These are phyloP conservation scores for Lotus japonicus DNA, from an alignment of 306 rosid species.

Conservation along the genomic window DNA sequence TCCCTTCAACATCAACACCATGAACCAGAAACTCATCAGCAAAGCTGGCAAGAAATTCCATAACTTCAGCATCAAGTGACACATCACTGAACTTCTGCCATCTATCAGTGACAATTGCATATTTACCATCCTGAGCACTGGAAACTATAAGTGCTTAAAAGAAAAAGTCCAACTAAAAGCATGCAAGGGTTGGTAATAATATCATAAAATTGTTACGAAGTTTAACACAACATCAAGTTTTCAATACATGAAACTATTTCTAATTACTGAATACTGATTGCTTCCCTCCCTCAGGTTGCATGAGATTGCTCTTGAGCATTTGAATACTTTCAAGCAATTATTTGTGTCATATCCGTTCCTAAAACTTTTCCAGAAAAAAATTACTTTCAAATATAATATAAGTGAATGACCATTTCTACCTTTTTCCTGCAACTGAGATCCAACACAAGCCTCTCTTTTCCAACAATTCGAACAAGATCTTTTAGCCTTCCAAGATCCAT, in stretches of 20 bases:
- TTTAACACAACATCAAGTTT: background rate
- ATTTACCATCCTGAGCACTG: constrained; percentile 62
- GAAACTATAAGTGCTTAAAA: constrained; percentile 21
- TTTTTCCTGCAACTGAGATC: constrained; percentile 95
- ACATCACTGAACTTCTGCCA: constrained; percentile 97
- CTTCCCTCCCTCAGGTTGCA: background rate
- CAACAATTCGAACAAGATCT: constrained; percentile 68
- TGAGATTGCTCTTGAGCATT: background rate
- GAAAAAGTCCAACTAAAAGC: background rate
- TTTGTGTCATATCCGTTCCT: background rate
- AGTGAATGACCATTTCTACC: constrained; percentile 51
- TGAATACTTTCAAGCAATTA: background rate
- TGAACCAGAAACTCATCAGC: constrained; percentile 96
- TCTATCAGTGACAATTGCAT: constrained; percentile 89
- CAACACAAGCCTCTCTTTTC: constrained; percentile 86
- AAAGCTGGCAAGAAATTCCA: constrained; percentile 68
- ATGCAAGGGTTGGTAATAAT: background rate
- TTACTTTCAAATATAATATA: background rate
- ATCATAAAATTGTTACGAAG: background rate
- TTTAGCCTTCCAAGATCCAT: constrained; percentile 84
- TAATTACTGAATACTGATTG: background rate
- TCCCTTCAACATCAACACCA: constrained; percentile 98
- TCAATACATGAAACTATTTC: background rate
- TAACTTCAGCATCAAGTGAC: constrained; percentile 46
- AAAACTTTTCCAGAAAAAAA: background rate